Evolutionary conservation across 2,329 filamentous ascomycete species (phyloP).

Genomic region (Moelleriella libera): DNA sequence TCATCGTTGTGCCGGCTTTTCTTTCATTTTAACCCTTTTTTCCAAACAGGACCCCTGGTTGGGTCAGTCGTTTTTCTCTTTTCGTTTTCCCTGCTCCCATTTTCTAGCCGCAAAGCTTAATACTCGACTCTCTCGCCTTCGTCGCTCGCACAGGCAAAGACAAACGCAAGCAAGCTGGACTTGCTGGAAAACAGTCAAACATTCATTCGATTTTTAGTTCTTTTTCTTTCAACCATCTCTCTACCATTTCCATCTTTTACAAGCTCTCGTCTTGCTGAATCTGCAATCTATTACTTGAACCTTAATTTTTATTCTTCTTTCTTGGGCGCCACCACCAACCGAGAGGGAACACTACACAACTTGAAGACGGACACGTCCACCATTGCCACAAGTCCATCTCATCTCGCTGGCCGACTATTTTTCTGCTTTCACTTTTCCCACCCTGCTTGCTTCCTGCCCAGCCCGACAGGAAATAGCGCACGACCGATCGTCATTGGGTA

Average conservation of each 20-base stretch:
- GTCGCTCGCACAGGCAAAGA: neutral
- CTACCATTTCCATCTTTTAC: neutral
- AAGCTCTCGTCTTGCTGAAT: slow-evolving; percentile 17
- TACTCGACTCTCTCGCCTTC: slow-evolving; percentile 42
- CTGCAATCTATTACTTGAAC: neutral
- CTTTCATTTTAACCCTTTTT: slow-evolving; percentile 24
- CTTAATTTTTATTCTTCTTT: neutral
- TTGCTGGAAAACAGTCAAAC: no score
- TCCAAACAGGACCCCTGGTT: slow-evolving; percentile 15
- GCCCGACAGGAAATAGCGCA: neutral
- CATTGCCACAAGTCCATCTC: neutral
- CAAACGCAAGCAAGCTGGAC: no score
- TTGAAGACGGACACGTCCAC: neutral
- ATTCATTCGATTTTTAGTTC: no score
- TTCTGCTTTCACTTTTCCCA: no score
- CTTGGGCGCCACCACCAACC: neutral
- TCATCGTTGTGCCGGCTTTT: slow-evolving; percentile 25
- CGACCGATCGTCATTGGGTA: neutral
- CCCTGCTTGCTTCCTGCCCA: neutral
- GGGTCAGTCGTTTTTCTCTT: slow-evolving; percentile 11
- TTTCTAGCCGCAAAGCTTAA: slow-evolving; percentile 30
- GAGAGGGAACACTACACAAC: neutral
- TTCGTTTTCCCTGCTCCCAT: slow-evolving; percentile 9
- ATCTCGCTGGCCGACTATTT: neutral
- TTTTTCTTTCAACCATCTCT: neutral